Evolutionary conservation across 768 basidiomycete species (phyloP), one percentile per base, ranked within the genome.

Genomic region (Leccinum imitatum): DNA sequence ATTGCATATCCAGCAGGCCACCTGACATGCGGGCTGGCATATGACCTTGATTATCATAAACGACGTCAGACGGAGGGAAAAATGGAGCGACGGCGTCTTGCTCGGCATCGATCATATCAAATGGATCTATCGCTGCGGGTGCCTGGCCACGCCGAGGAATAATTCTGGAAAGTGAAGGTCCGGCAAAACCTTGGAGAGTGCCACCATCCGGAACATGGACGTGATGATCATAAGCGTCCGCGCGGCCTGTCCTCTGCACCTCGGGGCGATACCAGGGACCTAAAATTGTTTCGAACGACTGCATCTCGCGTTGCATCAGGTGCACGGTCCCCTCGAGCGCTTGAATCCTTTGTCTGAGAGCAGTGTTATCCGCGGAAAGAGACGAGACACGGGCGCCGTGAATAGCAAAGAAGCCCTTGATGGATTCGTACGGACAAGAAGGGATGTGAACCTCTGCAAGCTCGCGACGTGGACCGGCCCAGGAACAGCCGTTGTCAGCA

Each of bases 351-450:
- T 81, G 79, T 27, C 84, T 82, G 17, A 94, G 79, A 9, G 84
- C 59, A 17, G 80, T 73, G 66, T 93, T 93, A 68, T 93, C 89
- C 57, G 84, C 79, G 41, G 77, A 76, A 4, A 91, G 75, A 11
- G 75, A 63, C 3, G 78, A 73, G 13, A 79, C 68, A 53, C 75
- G 77, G 46, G 73, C 59, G 44, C 70, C 72, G 62, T 82, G 76
- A 35, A 82, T 60, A 3, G 77, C 61, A 56, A 89, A 80, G 71
- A 87, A 87, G 33, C 82, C 84, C 65, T 84, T 84, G 64, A 89
- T 77, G 4, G 77, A 76, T 67, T 87, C 84, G 66, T 87, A 89
- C 7, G 84, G 71, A 66, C 87, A 88, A 0, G 73, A 63, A 4
- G 63, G 57, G 30, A 74, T 57, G 62, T 87, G 86, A 9, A 69